Base-by-base conservation (phyloP, 2,329 filamentous ascomycete species). In the Aspergillus sergii region DNA sequence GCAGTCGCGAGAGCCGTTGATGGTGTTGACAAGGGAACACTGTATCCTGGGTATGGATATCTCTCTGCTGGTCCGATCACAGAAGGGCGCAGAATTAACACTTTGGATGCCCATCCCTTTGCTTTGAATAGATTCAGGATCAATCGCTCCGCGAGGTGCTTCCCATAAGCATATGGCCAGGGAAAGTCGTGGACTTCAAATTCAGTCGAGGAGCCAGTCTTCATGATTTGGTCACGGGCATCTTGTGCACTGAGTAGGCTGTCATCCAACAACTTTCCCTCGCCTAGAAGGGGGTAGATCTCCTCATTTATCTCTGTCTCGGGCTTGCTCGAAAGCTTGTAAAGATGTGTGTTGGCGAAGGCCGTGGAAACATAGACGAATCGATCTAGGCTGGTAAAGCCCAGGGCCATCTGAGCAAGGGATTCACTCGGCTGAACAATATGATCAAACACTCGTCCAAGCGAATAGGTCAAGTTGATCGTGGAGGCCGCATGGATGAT, bases 61-160 rank as follows among this genome's bases (percentile, higher is more conserved):
- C 63, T 61, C 16, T 71, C 64, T 0, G 70, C 70, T 8, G 70
- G 70, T 0, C 69, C 70, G 16, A 72, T 57, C 14, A 70, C 63
- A 1, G 70, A 72, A 14, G 70, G 70, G 6, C 70, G 61, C 19
- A 72, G 63, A 21, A 72, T 67, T 9, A 72, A 58, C 1, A 10
- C 14, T 7, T 23, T 21, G 4, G 26, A 19, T 0, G 16, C 9
- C 19, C 14, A 39, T 0, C 16, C 28, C 2, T 45, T 30, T 19
- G 8, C 19, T 2, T 4, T 23, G 2, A n/a, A 14, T 4, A 66
- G 58, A 1, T 41, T 19, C 2, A 41, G 16, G 3, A 41, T n/a
- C 11, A 66, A 39, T 23, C 66, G 26, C 14, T 68, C 66, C 1
- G 66, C 61, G 32, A 64, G 58, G 21, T 68, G 60, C 30, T 68